Evolutionary conservation across 176 grass and related monocot genomes (phyloP).

Genomic region (Alloteropsis semialata): DNA sequence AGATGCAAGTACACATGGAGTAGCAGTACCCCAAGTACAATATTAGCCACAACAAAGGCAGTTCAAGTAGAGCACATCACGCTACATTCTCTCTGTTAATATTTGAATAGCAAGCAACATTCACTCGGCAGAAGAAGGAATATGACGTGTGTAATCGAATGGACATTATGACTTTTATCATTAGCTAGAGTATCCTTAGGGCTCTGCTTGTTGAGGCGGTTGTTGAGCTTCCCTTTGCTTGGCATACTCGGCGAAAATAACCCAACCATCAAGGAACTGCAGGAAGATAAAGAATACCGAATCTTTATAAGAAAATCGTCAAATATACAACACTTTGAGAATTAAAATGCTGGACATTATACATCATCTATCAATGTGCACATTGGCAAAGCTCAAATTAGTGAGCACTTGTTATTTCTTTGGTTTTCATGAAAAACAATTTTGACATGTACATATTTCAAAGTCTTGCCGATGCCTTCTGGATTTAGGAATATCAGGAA

Average conservation of each 20-base stretch:
- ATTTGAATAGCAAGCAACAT: not conserved
- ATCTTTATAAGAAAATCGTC: not conserved
- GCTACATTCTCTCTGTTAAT: not conserved
- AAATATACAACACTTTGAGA: not conserved
- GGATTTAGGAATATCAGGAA: not conserved
- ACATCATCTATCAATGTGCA: not conserved
- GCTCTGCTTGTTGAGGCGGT: not conserved
- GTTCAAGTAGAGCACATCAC: not conserved
- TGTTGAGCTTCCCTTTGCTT: slow-evolving; percentile 40
- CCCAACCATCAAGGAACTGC: slow-evolving; percentile 84
- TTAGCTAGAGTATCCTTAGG: slow-evolving; percentile 19
- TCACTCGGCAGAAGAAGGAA: not conserved
- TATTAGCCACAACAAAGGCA: no score
- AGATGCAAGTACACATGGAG: no score
- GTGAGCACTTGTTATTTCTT: not conserved
- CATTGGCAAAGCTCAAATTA: not conserved
- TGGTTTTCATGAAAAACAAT: not conserved
- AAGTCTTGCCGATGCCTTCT: not conserved
- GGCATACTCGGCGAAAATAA: slow-evolving; percentile 77
- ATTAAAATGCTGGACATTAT: not conserved
- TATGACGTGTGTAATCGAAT: not conserved
- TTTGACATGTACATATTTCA: not conserved
- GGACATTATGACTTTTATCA: not conserved
- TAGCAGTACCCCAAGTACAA: no score
- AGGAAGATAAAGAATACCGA: not conserved